Evolutionary conservation across 768 basidiomycete species (phyloP).

Genomic region (Ramaria sp.): DNA sequence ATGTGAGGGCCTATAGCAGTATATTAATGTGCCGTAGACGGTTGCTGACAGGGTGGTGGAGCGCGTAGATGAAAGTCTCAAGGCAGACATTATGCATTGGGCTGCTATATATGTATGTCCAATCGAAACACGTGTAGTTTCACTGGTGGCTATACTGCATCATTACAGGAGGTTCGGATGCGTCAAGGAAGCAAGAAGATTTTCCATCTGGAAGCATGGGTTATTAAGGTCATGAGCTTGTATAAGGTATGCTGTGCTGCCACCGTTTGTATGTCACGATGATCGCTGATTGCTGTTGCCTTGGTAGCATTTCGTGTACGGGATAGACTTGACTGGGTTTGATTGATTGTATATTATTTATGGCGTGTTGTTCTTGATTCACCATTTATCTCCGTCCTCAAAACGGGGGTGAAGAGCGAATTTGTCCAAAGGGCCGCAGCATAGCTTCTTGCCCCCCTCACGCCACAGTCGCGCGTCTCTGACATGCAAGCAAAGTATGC

Average conservation of each 20-base stretch:
- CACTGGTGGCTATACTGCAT: background rate
- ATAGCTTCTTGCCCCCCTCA: too few species aligned
- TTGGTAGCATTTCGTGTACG: conserved; percentile 47
- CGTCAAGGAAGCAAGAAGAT: conserved; percentile 89
- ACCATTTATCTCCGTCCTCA: too few species aligned
- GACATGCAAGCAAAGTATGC: too few species aligned
- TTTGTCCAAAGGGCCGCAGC: too few species aligned
- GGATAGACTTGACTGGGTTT: conserved; percentile 48
- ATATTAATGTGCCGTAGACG: conserved; percentile 41
- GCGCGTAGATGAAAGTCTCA: conserved; percentile 79
- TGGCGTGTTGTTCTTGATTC: too few species aligned
- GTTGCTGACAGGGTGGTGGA: conserved; percentile 82
- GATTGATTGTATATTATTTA: conserved; percentile 19
- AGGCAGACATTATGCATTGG: conserved; percentile 95
- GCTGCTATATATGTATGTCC: conserved; percentile 83
- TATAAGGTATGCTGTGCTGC: conserved; percentile 49
- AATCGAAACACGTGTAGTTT: background rate
- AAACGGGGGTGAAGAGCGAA: too few species aligned
- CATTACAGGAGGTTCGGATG: conserved; percentile 81
- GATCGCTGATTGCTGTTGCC: background rate
- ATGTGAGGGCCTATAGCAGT: background rate
- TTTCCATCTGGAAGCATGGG: conserved; percentile 95
- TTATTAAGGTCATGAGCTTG: conserved; percentile 89
- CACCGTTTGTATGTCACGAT: background rate
- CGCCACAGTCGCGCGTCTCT: too few species aligned